Evolutionary conservation across 306 rosid genomes (phyloP).

Genomic region (Urtica urens): DNA sequence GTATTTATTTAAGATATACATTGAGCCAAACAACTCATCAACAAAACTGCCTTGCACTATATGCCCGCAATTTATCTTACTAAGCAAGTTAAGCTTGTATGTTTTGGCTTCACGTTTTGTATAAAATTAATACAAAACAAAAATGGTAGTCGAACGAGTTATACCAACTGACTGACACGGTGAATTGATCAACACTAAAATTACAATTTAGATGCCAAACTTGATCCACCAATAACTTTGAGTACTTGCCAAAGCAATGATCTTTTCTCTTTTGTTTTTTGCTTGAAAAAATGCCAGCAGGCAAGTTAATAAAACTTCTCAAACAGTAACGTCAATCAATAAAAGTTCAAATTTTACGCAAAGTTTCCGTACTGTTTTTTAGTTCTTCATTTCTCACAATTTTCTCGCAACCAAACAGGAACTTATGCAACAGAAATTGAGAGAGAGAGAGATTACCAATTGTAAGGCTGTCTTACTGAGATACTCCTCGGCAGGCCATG

Average conservation of each 20-base stretch:
- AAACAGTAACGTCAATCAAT: neutral
- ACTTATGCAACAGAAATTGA: neutral
- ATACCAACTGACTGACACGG: too few species aligned
- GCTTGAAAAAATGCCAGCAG: too few species aligned
- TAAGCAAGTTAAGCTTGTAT: neutral
- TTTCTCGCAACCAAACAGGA: constrained; percentile 14
- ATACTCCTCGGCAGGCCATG: constrained; percentile 96
- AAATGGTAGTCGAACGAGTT: too few species aligned
- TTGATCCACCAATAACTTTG: too few species aligned
- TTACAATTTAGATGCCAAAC: too few species aligned
- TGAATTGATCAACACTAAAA: too few species aligned
- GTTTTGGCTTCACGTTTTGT: neutral
- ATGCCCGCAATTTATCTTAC: neutral
- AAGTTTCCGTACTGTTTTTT: too few species aligned
- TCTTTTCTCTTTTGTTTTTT: too few species aligned
- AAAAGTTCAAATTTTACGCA: neutral
- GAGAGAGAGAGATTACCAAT: constrained; percentile 31
- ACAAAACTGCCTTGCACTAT: neutral
- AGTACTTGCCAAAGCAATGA: too few species aligned
- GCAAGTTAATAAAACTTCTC: neutral
- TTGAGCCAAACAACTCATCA: neutral
- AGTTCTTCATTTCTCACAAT: neutral
- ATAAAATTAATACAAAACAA: neutral
- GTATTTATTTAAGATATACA: too few species aligned
- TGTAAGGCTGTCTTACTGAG: constrained; percentile 64